phyloP scores from a whole-genome alignment of 345 rosid species.

The Citrus reticulata region DNA sequence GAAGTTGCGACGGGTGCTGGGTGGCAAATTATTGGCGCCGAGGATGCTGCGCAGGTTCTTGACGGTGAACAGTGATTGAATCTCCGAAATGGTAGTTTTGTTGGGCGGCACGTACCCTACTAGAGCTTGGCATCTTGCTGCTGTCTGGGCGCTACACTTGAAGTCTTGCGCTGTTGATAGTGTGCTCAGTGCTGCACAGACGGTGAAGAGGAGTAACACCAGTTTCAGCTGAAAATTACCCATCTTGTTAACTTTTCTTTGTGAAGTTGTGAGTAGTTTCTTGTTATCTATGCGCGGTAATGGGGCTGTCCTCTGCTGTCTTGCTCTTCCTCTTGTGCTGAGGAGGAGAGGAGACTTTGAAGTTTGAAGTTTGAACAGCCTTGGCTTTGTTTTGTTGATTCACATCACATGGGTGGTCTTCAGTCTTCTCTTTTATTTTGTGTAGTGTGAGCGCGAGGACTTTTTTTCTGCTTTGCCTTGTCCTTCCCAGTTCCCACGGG shows the following conservation, averaged over 20 bases:
- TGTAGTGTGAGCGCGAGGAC: too few species aligned
- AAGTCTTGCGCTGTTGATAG: constrained; percentile 21
- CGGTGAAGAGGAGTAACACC: background rate
- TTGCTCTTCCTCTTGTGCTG: background rate
- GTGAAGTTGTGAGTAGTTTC: too few species aligned
- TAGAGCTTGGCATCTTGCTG: constrained; percentile 19
- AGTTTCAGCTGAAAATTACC: background rate
- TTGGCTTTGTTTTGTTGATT: background rate
- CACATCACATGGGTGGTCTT: too few species aligned
- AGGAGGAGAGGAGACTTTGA: background rate
- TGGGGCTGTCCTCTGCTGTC: background rate
- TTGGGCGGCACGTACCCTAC: constrained; percentile 29
- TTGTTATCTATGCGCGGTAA: too few species aligned
- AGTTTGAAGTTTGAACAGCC: too few species aligned
- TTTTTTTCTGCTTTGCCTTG: too few species aligned
- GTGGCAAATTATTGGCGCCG: constrained; percentile 35
- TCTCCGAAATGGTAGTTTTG: constrained; percentile 20
- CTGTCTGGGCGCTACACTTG: constrained; percentile 17
- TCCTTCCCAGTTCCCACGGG: too few species aligned
- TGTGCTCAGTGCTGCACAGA: background rate
- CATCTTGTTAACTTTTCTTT: background rate
- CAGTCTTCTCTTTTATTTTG: too few species aligned
- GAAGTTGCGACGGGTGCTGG: constrained; percentile 6
- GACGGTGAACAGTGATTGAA: constrained; percentile 36
- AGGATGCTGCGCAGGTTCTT: constrained; percentile 29